Conservation (phyloP, 495 filamentous ascomycete species). For the Penicillium coprophilum region DNA sequence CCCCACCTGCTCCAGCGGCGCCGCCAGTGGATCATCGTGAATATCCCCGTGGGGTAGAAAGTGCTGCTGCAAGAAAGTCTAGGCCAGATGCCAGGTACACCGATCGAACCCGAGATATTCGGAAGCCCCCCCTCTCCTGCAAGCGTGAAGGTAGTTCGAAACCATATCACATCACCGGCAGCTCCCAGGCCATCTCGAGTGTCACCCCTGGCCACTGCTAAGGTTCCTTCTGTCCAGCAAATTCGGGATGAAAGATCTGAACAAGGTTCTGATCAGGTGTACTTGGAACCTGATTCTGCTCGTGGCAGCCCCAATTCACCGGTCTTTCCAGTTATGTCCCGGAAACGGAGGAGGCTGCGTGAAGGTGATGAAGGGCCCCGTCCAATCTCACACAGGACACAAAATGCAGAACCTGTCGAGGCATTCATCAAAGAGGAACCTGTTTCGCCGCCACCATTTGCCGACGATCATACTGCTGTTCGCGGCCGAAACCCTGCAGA, state of each 20-base stretch:
- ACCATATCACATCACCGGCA: slow-evolving; percentile 67
- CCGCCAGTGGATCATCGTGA: slow-evolving; percentile 36
- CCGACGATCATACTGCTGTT: slow-evolving; percentile 48
- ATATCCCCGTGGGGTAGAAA: slow-evolving; percentile 26
- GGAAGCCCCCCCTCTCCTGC: slow-evolving; percentile 27
- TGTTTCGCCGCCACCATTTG: slow-evolving; percentile 73
- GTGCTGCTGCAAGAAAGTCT: slow-evolving; percentile 21
- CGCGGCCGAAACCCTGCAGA: slow-evolving; percentile 48
- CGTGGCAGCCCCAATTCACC: slow-evolving; percentile 41
- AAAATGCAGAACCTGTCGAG: slow-evolving; percentile 36
- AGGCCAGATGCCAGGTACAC: slow-evolving; percentile 19
- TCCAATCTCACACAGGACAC: slow-evolving; percentile 31
- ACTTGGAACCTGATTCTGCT: slow-evolving; percentile 25
- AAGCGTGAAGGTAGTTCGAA: slow-evolving; percentile 53
- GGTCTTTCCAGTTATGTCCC: slow-evolving; percentile 36
- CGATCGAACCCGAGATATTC: slow-evolving; percentile 24
- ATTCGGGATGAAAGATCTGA: slow-evolving; percentile 28
- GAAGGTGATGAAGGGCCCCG: slow-evolving; percentile 35
- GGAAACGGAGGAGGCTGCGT: slow-evolving; percentile 50
- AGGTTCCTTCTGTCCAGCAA: slow-evolving; percentile 52
- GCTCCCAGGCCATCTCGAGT: slow-evolving; percentile 82
- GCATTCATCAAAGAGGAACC: slow-evolving; percentile 86
- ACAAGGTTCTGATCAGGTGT: slow-evolving; percentile 27
- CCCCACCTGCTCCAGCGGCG: slow-evolving; percentile 46
- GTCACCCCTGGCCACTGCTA: slow-evolving; percentile 68